These are phyloP conservation scores for Daldinia bambusicola DNA, from an alignment of 495 filamentous ascomycete genomes.

Conservation along the genomic window DNA sequence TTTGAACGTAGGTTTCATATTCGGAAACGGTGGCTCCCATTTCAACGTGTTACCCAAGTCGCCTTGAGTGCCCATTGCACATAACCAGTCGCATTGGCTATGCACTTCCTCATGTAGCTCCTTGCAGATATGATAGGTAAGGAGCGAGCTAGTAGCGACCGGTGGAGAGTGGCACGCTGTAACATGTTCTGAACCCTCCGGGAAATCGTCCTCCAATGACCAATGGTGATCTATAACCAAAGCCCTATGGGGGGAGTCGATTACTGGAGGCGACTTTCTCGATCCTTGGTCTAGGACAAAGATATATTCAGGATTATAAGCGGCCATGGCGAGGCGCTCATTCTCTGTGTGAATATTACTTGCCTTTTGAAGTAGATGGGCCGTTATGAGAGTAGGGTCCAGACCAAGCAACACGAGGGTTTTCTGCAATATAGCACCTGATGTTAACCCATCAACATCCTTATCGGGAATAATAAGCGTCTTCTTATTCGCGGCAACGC, in stretches of 20 bases:
- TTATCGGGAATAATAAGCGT: constrained; percentile 69
- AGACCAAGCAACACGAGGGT: constrained; percentile 64
- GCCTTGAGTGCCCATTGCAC: constrained; percentile 67
- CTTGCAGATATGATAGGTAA: constrained; percentile 67
- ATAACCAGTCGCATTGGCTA: constrained; percentile 62
- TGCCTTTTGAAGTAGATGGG: constrained; percentile 64
- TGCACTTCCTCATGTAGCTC: constrained; percentile 58
- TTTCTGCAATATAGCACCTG: constrained; percentile 66
- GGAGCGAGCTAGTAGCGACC: constrained; percentile 65
- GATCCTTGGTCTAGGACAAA: constrained; percentile 71
- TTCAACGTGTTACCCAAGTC: constrained; percentile 67
- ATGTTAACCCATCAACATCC: constrained; percentile 68
- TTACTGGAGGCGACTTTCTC: constrained; percentile 58
- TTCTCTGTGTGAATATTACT: constrained; percentile 59
- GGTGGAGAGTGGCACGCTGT: constrained; percentile 66
- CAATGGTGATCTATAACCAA: constrained; percentile 70
- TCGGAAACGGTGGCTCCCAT: constrained; percentile 68
- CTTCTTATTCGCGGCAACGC: constrained; percentile 42
- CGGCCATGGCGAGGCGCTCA: constrained; percentile 58
- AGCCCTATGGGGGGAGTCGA: constrained; percentile 51
- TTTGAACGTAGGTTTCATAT: constrained; percentile 66
- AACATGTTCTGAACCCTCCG: constrained; percentile 57
- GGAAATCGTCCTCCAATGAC: constrained; percentile 61
- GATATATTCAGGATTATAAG: constrained; percentile 59
- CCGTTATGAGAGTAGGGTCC: constrained; percentile 54